Evolutionary conservation across 1,284 basidiomycete genomes (phyloP).

Genomic region (Apiotrichum veenhuisii): DNA sequence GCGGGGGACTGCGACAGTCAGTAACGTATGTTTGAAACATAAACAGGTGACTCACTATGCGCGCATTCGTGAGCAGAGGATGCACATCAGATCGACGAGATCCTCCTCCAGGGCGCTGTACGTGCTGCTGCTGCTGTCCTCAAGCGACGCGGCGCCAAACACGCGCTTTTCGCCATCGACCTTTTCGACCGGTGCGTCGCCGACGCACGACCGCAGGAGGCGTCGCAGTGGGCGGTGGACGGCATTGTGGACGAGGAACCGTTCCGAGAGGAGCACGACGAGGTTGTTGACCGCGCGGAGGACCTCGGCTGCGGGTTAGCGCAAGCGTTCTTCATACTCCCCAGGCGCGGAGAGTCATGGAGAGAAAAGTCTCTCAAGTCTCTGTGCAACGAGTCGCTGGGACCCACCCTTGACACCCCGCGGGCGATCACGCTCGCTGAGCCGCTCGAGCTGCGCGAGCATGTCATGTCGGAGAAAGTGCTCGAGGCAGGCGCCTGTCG

Average conservation of each 20-base stretch:
- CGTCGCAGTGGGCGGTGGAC: conserved; percentile 84
- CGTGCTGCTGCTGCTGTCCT: conserved; percentile 21
- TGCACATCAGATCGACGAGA: conserved; percentile 88
- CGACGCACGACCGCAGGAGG: conserved; percentile 80
- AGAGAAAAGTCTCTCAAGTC: too few species aligned
- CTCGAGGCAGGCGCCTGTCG: conserved; percentile 81
- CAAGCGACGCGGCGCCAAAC: conserved; percentile 75
- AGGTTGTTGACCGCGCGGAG: conserved; percentile 78
- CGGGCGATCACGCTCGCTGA: conserved; percentile 77
- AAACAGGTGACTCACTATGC: conserved; percentile 56
- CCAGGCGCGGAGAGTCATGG: too few species aligned
- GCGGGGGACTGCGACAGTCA: conserved; percentile 58
- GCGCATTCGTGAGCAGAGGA: conserved; percentile 81
- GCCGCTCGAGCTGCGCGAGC: conserved; percentile 73
- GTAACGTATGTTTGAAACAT: neutral
- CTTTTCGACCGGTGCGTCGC: conserved; percentile 74
- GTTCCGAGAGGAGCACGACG: conserved; percentile 81
- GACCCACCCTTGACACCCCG: conserved; percentile 64
- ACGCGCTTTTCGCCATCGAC: conserved; percentile 65
- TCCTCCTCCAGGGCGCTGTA: conserved; percentile 36
- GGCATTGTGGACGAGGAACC: conserved; percentile 82
- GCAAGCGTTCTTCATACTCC: too few species aligned
- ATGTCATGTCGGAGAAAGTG: conserved; percentile 87
- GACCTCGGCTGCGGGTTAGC: conserved; percentile 59
- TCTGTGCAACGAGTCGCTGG: neutral